Base-by-base conservation (phyloP, 345 rosid genomes). In the Mallotus nudiflorus region DNA sequence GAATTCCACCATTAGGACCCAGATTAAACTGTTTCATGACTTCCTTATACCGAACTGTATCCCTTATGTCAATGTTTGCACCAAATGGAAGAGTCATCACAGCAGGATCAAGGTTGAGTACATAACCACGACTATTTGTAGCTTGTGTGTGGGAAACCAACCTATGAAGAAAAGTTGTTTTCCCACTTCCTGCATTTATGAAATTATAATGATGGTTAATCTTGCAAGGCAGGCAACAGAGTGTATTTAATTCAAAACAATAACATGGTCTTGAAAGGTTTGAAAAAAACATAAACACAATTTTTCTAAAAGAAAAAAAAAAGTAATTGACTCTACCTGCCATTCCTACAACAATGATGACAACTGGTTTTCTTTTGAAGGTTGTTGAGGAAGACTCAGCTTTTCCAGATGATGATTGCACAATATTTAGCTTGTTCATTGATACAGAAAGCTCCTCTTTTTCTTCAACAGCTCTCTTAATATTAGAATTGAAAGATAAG, bases 41-140 rank as follows among this genome's bases (percentile, higher is more conserved):
- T 82, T 90, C 91, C 75, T 88, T 90, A 68, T 90, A 88, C 50
- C 84, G 80, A 67, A 91, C 85, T 2, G 97, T 91, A 76, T 91
- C 97, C 64, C 97, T 82, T 71, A 91, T 89, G n/a, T n/a, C n/a
- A n/a, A n/a, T n/a, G n/a, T n/a, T n/a, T n/a, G n/a, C n/a, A n/a
- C n/a, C n/a, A n/a, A 73, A 91, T 4, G 97, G 94, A 29, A 91
- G 92, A 53, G 89, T 82, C 92, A 88, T 80, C 51, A 91, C 90
- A 77, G 97, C 97, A 54, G 97, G 97, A 67, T 91, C 97, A 74
- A 91, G 89, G 67, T 91, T 91, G 78, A 91, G 73, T 31, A 91
- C 97, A 75, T 91, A 91, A 27, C 92, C 92, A 59, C 84, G 83
- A 6, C 81, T 76, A 16, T 86, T 84, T 19, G 89, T 70, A 57